Conservation (phyloP, 148 eudicot genomes). For the Diospyros kaki region DNA sequence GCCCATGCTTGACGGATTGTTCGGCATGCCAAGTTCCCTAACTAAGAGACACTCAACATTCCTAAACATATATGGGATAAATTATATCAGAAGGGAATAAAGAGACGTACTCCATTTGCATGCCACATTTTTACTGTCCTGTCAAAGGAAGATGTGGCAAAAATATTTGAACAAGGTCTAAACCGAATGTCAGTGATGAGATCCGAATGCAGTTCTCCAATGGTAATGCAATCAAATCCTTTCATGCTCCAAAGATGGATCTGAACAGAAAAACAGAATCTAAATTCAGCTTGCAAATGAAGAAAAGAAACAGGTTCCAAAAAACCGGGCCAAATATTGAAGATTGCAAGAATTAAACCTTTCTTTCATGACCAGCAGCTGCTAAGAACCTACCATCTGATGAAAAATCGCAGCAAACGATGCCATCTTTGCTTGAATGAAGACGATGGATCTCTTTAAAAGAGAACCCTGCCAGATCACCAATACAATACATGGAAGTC, state of each 20-base stretch:
- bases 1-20: too few species aligned
- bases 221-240: slow-evolving; percentile 3
- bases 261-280: slow-evolving; percentile 19
- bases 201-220: slow-evolving; percentile 22
- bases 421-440: slow-evolving; percentile 19
- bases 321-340: not conserved
- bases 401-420: slow-evolving; percentile 48
- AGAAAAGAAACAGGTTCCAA: not conserved
- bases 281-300: not conserved
- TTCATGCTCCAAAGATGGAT: slow-evolving; percentile 31
- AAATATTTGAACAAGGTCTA: slow-evolving; percentile 32
- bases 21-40: too few species aligned
- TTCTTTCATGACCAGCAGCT: slow-evolving; percentile 51
- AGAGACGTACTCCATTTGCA: slow-evolving; percentile 30
- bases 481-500: not conserved
- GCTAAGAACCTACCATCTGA: slow-evolving; percentile 44
- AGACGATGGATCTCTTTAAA: not conserved
- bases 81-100: too few species aligned
- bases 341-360: slow-evolving; percentile 24
- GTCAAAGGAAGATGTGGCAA: slow-evolving; percentile 61
- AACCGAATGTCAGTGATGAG: slow-evolving; percentile 52
- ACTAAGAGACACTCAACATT: too few species aligned
- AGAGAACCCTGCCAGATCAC: slow-evolving; percentile 16
- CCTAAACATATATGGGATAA: too few species aligned
- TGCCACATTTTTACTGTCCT: slow-evolving; percentile 47